A percentile compares a stretch with the other conserved stretches of the same genome.
phyloP scores from a whole-genome alignment of 208 protist species.

The Wallacemonas sp. region DNA sequence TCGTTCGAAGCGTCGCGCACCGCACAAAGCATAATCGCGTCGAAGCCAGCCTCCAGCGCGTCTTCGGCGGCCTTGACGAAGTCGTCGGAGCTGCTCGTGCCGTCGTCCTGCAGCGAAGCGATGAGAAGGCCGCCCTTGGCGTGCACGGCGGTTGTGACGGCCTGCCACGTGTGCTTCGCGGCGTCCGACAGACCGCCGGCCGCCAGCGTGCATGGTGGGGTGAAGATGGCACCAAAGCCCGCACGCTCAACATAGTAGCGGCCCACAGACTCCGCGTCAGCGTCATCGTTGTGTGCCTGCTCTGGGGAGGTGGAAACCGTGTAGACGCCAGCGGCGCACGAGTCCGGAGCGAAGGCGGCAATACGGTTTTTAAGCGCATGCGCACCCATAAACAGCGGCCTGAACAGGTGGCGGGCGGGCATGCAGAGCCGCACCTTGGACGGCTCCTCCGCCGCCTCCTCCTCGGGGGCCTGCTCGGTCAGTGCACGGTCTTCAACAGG shows the following conservation, averaged over 20 bases:
- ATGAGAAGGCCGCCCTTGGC: conserved; percentile 16
- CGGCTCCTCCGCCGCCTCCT: not conserved
- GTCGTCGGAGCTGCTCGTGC: not conserved
- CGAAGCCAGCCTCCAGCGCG: conserved; percentile 50
- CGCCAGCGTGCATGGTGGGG: not conserved
- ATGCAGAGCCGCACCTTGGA: not conserved
- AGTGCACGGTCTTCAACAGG: too few relatives aligned
- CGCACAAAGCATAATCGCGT: conserved; percentile 53
- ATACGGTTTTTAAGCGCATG: not conserved
- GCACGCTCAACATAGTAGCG: conserved; percentile 41
- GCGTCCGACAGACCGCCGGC: conserved; percentile 22
- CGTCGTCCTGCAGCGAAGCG: conserved; percentile 26
- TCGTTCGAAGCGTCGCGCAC: not conserved
- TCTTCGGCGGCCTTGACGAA: conserved; percentile 21
- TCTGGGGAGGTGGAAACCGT: too few relatives aligned
- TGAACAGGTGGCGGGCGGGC: not conserved
- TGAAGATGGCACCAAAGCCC: conserved; percentile 20
- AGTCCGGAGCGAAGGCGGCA: not conserved
- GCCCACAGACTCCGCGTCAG: too few relatives aligned
- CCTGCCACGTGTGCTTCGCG: conserved; percentile 9
- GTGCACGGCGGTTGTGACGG: conserved; percentile 23
- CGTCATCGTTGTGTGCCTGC: too few relatives aligned
- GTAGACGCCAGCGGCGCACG: not conserved
- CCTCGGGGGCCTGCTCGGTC: not conserved
- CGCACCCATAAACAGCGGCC: not conserved